Base-by-base conservation (phyloP, 805 yeast species). In the Crinitomyces ghanaensis region DNA sequence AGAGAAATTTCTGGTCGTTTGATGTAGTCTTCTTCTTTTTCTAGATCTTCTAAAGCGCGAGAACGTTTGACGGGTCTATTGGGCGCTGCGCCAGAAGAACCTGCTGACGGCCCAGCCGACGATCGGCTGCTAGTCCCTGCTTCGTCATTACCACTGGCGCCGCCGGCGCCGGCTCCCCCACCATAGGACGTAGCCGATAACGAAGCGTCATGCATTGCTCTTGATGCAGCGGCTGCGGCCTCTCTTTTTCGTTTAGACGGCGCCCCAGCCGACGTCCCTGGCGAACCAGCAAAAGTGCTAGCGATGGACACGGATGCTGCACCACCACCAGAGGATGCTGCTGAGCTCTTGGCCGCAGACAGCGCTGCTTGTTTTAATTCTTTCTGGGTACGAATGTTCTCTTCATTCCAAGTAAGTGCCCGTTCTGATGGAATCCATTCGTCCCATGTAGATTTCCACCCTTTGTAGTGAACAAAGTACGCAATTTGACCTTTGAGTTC, bases 381-480 rank as follows among this genome's bases (percentile, higher is more conserved):
- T 43, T 74, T 70, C 54, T 77, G 82, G 32, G 72, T 57, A 31
- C 66, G 60, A 34, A 78, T 45, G 48, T 80, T 84, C 42, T 78
- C 93, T 19, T 72, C 77, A 31, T 68, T 79, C 49, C 64, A 65
- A 41, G 73, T 77, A 48, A 82, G 61, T 4, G 88, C 68, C 22
- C 97, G 60, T 25, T 72, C 75, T 5, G 57, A 55, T 1, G 70
- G 68, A 1, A 88, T 88, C 98, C 98, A 88, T 55, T 88, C 98
- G 52, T 88, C 97, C 95, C 95, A 88, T 38, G 85, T 75, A 12
- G 77, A 57, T 49, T 86, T 88, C 98, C 98, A 88, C 2, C 98
- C 97, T 45, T 77, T 79, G 56, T 88, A 88, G 51, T 91, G 98
- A 12, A 88, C 72, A 44, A 64, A 75, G 56, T 74, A 86, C 19